Conservation (phyloP, 257 asterid genomes). For the Striga asiatica region DNA sequence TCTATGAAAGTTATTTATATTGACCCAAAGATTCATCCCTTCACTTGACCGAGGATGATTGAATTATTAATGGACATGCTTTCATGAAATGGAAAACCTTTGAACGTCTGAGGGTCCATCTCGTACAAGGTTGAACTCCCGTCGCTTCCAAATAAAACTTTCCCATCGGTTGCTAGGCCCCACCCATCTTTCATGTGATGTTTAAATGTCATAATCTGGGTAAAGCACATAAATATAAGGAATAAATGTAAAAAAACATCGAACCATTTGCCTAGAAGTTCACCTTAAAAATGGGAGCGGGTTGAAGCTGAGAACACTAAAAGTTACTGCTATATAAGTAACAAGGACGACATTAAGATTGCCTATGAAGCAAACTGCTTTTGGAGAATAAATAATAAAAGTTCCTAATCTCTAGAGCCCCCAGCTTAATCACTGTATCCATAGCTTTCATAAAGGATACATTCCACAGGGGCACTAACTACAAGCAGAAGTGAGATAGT, state of each 20-base stretch:
- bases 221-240: conserved; percentile 5
- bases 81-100: conserved; percentile 41
- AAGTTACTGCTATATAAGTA: no score
- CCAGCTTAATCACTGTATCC: conserved; percentile 1
- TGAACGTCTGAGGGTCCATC: conserved; percentile 52
- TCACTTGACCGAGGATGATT: no score
- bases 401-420: background rate
- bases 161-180: conserved; percentile 91
- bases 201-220: conserved; percentile 51
- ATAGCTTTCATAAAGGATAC: conserved; percentile 9
- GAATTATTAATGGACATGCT: conserved; percentile 10
- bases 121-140: conserved; percentile 83
- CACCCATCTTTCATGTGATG: conserved; percentile 92
- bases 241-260: no score
- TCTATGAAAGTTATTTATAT: no score
- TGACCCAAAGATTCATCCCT: no score
- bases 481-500: background rate
- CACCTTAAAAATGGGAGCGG: no score
- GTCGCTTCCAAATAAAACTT: conserved; percentile 72
- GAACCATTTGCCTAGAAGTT: no score
- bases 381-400: no score
- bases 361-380: no score
- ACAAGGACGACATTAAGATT: no score
- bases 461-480: no score
- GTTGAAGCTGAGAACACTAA: no score